Evolutionary conservation across 441 rosid species (phyloP).

Genomic region (Erysimum cheiri): DNA sequence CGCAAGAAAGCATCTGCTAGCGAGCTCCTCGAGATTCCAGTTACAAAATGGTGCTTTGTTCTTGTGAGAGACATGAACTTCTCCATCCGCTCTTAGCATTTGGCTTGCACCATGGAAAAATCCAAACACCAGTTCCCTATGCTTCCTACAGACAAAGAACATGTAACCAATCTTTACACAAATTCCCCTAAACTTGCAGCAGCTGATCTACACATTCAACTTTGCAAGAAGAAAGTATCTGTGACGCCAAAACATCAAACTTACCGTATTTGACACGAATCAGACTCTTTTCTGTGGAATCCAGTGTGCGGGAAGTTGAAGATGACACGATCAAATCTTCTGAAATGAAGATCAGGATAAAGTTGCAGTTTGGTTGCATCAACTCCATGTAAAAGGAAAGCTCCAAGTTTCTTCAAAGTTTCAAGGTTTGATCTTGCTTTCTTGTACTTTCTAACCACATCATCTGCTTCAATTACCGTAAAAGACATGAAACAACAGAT

Average conservation of each 20-base stretch:
- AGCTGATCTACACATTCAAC: slow-evolving; percentile 39
- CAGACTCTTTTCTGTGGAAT: slow-evolving; percentile 47
- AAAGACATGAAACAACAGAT: slow-evolving; percentile 1
- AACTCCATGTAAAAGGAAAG: slow-evolving; percentile 51
- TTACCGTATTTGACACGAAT: slow-evolving; percentile 34
- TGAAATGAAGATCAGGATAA: slow-evolving; percentile 42
- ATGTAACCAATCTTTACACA: background rate
- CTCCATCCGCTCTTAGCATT: slow-evolving; percentile 52
- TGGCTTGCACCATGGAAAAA: slow-evolving; percentile 56
- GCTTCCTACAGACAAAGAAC: slow-evolving; percentile 47
- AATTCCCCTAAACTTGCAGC: background rate
- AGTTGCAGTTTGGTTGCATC: slow-evolving; percentile 57
- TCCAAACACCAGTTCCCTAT: slow-evolving; percentile 47
- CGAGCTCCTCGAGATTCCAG: slow-evolving; percentile 66
- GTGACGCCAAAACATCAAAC: background rate
- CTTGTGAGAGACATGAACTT: slow-evolving; percentile 69
- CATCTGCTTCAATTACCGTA: slow-evolving; percentile 38
- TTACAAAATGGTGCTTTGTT: slow-evolving; percentile 49
- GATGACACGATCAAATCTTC: slow-evolving; percentile 57
- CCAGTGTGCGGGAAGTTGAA: slow-evolving; percentile 60
- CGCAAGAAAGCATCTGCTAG: slow-evolving; percentile 43
- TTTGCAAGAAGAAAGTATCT: background rate
- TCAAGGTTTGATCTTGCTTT: slow-evolving; percentile 53
- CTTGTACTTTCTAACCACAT: slow-evolving; percentile 50
- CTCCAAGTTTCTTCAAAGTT: slow-evolving; percentile 49